Base-by-base conservation (phyloP, 2,329 filamentous ascomycete genomes). In the Penicillium decumbens region DNA sequence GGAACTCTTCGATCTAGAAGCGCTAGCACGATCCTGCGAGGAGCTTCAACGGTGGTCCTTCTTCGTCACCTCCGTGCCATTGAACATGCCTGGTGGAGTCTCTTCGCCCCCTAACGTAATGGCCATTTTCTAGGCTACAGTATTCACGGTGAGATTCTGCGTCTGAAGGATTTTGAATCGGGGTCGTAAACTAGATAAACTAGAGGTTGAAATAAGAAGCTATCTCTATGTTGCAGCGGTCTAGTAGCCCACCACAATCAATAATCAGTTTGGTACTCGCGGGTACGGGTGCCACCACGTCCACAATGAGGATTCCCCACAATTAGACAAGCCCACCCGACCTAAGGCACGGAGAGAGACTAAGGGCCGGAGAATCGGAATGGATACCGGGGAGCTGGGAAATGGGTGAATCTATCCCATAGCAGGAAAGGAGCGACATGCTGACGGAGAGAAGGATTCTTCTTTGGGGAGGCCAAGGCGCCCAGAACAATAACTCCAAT, bases 41-140 rank as follows among this genome's bases (percentile, higher is more conserved):
- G 64, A 67, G 29, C 62, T 68, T 15, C 62, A 69, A 10, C 63
- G 75, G 12, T 79, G 74, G 71, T 68, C 65, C 0, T 79, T 81
- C 58, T 80, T 81, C 55, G 62, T 80, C 3, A 66, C 75, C 0
- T 77, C 73, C 6, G 66, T 71, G 38, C 76, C 76, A 1, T 64
- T 79, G 42, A 77, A 79, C 44, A 74, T 77, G 59, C 73, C 73
- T 1, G 75, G 75, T 7, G 74, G 72, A 3, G 68, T 77, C 3
- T 72, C 69, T 3, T 74, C 71, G 39, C 74, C 75, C 6, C 72
- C 74, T 2, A 75, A 75, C 41, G 68, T 68, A 30, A 65, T 75
- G 48, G 73, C 74, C 0, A 71, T 76, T 15, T 76, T 76, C 37
- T 76, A 62, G 55, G 30, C 18, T 4, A 18, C 15, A 18, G 15